Evolutionary conservation across 2,329 filamentous ascomycete species (phyloP), one percentile per base, ranked within the genome.

Genomic region (Rasamsonia emersonii): DNA sequence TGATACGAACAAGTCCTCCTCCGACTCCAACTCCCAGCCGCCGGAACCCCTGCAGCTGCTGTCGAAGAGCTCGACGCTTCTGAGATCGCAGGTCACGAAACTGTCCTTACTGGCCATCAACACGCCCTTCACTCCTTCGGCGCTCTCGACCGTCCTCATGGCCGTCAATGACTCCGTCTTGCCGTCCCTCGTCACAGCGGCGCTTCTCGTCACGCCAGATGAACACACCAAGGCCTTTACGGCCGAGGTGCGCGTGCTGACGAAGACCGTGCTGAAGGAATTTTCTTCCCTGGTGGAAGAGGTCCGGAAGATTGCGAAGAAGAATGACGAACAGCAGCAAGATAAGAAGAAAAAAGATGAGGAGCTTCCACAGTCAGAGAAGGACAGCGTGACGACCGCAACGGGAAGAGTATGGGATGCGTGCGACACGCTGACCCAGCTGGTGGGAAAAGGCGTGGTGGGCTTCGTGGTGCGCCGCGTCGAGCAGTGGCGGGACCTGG

Each of bases 61-160:
- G 19, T 72, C 74, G 46, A 80, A 88, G 47, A 73, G 82, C 0
- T 74, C 84, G 1, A 73, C 70, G 16, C 68, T 93, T 4, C 75
- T 94, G 37, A 79, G 76, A 53, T 84, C 86, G 0, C 86, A 95
- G 52, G 75, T 79, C 2, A 94, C 86, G 4, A 94, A 93, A 41
- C 70, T 95, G 16, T 89, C 84, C 0, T 77, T 95, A 1, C 72
- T 96, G 9, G 74, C 91, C 2, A 82, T 93, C 49, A 94, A 84
- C 49, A 73, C 84, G 11, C 88, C 89, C 1, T 93, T 93, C 45
- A 91, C 86, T 0, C 78, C 84, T 0, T 77, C 79, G 1, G 88
- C 85, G 4, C 69, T 93, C 19, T 63, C 61, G 7, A 77, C 71
- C 15, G 76, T 93, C 9, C 63, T 95, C 4, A 70, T 74, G 19